Base-by-base conservation (phyloP, 306 rosid species). In the Potentilla sterilis region DNA sequence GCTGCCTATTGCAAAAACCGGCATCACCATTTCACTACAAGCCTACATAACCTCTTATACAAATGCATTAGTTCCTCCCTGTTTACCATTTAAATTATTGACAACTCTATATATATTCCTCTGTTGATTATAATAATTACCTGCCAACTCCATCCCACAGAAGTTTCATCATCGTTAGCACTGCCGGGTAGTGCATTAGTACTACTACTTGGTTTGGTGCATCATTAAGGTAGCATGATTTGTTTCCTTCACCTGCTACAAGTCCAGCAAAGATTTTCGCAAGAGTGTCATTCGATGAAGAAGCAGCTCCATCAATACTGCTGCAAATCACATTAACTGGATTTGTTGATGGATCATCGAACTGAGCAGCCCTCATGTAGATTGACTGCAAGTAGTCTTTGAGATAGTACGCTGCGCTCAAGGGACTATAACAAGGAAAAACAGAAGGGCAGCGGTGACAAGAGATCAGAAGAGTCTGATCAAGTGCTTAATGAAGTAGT, bases 131-230 rank as follows among this genome's bases (percentile, higher is more conserved):
- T 46, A 49, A 3, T 16, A 16, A 49, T 4, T 83, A 89, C 96
- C 96, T 87, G 92, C 93, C 93, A 91, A 10, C 42, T 7, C 97
- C 97, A 89, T 12, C 86, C 90, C 4, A 0, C 28, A 4, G 0
- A 0, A 4, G 82, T 74, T 78, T 85, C 85, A 42, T 1, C 44
- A 47, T 37, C 44, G 10, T 42, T 43, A 43, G 47, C 12, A 46
- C 16, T 11, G 49, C 49, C 64, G 10, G 49, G 49, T 34, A 22
- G 7, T 8, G 49, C 16, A 49, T 16, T 49, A 16, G 55, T 49
- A 49, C 21, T 49, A 6, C 16, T 59, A 42, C 0, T 8, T 43
- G 75, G 85, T 47, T 8, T 43, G 75, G 85, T 47, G 6, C 59
- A 57, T 76, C 82, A 15, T 18, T 16, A 49, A 83, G 12, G 49